Evolutionary conservation across 2,329 filamentous ascomycete species (phyloP).

Genomic region (Clonostachys rosea): DNA sequence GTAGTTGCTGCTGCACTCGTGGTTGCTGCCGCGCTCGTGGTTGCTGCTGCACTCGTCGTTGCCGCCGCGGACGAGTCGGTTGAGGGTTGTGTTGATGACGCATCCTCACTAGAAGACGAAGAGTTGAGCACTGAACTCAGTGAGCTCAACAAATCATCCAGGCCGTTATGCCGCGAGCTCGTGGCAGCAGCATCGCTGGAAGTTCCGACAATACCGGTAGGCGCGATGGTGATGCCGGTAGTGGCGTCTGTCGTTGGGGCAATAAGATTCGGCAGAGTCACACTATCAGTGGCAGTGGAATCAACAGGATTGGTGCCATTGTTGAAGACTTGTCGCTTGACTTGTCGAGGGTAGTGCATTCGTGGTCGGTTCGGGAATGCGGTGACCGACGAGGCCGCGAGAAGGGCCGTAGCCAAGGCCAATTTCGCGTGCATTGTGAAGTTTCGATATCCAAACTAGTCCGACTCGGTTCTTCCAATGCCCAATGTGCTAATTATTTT

Average conservation of each 20-base stretch:
- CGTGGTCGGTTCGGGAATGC: slow-evolving; percentile 40
- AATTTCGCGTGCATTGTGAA: slow-evolving; percentile 40
- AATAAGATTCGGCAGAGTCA: slow-evolving; percentile 8
- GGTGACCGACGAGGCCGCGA: slow-evolving; percentile 37
- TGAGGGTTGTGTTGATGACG: background rate
- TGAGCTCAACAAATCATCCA: background rate
- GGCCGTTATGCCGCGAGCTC: background rate
- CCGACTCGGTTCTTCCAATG: background rate
- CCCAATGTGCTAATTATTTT: background rate
- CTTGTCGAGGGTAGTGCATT: slow-evolving; percentile 53
- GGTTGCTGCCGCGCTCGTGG: background rate
- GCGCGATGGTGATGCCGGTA: slow-evolving; percentile 13
- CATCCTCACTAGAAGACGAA: background rate
- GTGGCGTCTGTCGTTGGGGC: slow-evolving; percentile 8
- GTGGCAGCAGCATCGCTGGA: background rate
- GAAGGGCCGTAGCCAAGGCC: slow-evolving; percentile 41
- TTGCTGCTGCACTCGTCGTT: background rate
- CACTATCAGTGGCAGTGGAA: slow-evolving; percentile 10
- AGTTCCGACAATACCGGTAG: background rate
- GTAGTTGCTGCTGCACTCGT: background rate
- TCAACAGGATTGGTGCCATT: slow-evolving; percentile 27
- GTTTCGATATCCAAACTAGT: background rate
- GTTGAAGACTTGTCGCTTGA: slow-evolving; percentile 41
- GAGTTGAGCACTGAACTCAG: background rate
- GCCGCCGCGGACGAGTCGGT: background rate